Base-by-base conservation (phyloP, 805 yeast species). In the Isabelozyma pseudorhagii region DNA sequence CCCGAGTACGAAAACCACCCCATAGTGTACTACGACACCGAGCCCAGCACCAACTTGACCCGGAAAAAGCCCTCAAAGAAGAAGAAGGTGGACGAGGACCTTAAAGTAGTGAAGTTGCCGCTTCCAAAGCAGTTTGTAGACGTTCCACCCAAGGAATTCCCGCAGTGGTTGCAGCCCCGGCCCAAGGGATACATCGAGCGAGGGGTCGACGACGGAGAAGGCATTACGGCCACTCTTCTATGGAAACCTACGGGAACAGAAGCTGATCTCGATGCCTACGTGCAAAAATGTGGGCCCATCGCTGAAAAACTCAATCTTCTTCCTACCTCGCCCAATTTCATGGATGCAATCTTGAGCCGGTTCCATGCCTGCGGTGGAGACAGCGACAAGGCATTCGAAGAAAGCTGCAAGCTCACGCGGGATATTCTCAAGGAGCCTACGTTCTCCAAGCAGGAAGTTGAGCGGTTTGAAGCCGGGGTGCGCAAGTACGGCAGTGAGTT, bases 151-250 rank as follows among this genome's bases (percentile, higher is more conserved):
- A 69, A 68, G 44, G 82, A 82, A 0, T 81, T 73, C 48, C 92
- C 92, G 0, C 78, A 77, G 0, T 89, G 96, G 96, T 68, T 89
- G 29, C 92, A 86, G 61, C 87, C 85, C 3, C 71, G 85, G 51
- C 96, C 96, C 0, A 74, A 76, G 46, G 96, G 96, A 0, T 90
- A 89, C 63, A 70, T 88, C 6, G 96, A 90, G 59, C 77, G 98
- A 58, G 97, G 97, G 1, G 83, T 80, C 3, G 87, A 84, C 58
- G 82, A 78, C 17, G 77, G 77, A 0, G 66, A 59, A 17, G 77
- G 71, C 0, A 62, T 72, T n/a, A 83, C 90, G 0, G 72, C 77
- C 18, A 79, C 83, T 0, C 66, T 89, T 6, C 66, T 85, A 58
- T 94, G 97, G 96, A 78, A 76, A 56, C 69, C 74, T 31, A 31